Percentiles rank a stretch among this genome's conserved stretches.
These are phyloP conservation scores for Suhomyces kunorum DNA, from an alignment of 1,139 yeast species.

Conservation along the genomic window DNA sequence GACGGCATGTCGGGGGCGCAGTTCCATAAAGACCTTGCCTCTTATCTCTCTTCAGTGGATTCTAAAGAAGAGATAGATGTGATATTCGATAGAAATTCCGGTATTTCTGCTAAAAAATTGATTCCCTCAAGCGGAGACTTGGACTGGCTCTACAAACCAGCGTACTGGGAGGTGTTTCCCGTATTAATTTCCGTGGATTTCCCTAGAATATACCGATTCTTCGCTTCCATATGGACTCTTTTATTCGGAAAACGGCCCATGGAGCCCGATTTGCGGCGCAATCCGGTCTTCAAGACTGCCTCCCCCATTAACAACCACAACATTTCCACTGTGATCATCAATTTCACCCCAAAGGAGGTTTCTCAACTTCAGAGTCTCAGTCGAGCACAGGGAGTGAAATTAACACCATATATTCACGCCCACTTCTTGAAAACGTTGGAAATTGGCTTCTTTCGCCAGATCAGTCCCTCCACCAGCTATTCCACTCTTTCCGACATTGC, in stretches of 20 bases:
- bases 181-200: background rate
- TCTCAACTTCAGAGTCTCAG: constrained; percentile 9
- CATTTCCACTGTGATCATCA: constrained; percentile 11
- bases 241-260: constrained; percentile 1
- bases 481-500: constrained; percentile 15
- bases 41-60: constrained; percentile 11
- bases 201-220: background rate
- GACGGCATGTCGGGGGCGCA: constrained; percentile 19
- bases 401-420: constrained; percentile 17
- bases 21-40: constrained; percentile 17
- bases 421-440: constrained; percentile 14
- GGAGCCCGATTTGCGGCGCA: background rate
- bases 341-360: constrained; percentile 12
- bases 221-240: constrained; percentile 1
- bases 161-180: background rate
- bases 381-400: constrained; percentile 10
- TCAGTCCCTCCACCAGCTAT: constrained; percentile 7
- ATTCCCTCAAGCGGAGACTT: background rate
- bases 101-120: background rate
- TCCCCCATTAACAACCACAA: constrained; percentile 2
- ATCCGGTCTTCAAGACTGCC: background rate
- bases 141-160: background rate
- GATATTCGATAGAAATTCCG: constrained; percentile 2
- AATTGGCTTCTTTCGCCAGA: constrained; percentile 2
- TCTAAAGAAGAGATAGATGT: constrained; percentile 1